These are phyloP conservation scores for Globisporangium orthogonon DNA, from an alignment of 352 stramenopile species.

Conservation along the genomic window DNA sequence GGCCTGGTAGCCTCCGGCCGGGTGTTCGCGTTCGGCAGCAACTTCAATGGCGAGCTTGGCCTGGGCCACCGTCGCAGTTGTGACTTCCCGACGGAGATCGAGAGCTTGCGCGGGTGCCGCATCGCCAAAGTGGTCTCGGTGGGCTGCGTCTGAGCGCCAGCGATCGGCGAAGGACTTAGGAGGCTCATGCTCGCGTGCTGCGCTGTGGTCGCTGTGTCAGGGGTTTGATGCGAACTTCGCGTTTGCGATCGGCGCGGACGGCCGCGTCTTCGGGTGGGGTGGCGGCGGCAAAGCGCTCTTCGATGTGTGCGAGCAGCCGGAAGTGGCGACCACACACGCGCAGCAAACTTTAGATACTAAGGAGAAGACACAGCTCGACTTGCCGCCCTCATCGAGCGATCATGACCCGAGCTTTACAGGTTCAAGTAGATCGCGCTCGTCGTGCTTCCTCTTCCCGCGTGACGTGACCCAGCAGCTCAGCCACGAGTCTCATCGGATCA, in stretches of 20 bases:
- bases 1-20: constrained; percentile 28
- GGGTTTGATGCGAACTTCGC: constrained; percentile 63
- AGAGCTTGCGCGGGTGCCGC: constrained; percentile 32
- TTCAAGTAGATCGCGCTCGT: background rate
- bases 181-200: background rate
- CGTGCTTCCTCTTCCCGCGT: constrained; percentile 43
- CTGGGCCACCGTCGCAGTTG: constrained; percentile 41
- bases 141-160: background rate
- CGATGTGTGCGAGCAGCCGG: constrained; percentile 11
- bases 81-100: constrained; percentile 42
- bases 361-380: background rate
- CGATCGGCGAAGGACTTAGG: background rate
- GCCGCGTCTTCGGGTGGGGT: constrained; percentile 87
- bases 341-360: background rate
- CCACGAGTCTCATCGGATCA: constrained; percentile 12
- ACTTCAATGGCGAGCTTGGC: constrained; percentile 57
- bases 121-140: constrained; percentile 51
- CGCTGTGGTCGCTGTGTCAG: constrained; percentile 10
- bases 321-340: background rate
- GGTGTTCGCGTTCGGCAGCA: constrained; percentile 65
- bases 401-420: background rate
- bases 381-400: background rate
- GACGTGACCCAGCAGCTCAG: constrained; percentile 23
- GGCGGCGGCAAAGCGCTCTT: constrained; percentile 50
- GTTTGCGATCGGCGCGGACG: constrained; percentile 77